Percentiles rank a stretch among this genome's conserved stretches.
Conservation (phyloP, 306 rosid genomes). For the Sophora flavescens region DNA sequence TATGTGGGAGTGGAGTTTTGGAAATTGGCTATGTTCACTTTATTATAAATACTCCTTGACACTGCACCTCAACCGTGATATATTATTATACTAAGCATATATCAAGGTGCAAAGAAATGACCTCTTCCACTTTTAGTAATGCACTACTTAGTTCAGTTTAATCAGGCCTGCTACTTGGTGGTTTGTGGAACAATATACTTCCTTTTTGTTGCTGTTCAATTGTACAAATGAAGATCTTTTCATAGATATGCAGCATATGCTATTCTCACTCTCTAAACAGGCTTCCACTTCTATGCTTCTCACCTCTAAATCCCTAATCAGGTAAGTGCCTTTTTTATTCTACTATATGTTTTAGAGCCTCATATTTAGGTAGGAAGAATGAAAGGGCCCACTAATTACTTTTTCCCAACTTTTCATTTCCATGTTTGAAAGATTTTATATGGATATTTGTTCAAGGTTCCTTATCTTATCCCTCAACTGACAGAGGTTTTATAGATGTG, state of each 20-base stretch:
- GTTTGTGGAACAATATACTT: constrained; percentile 5
- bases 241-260: constrained; percentile 60
- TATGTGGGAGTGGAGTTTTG: not conserved
- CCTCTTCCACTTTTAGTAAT: not conserved
- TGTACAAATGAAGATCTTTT: constrained; percentile 60
- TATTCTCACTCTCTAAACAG: constrained; percentile 75
- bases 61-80: not conserved
- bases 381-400: constrained; percentile 7
- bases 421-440: constrained; percentile 20
- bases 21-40: not conserved
- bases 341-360: constrained; percentile 2
- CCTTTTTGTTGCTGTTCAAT: constrained; percentile 24
- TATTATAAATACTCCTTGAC: not conserved
- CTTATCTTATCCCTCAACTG: not conserved
- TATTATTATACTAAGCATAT: not conserved
- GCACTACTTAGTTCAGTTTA: not conserved
- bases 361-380: constrained; percentile 23
- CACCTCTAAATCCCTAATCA: constrained; percentile 58
- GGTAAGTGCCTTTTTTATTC: constrained; percentile 54
- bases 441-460: not conserved
- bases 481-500: not conserved
- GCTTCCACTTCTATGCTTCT: constrained; percentile 61
- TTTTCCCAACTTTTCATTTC: constrained; percentile 12
- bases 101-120: not conserved
- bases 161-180: constrained; percentile 14